Base-by-base conservation (phyloP, 2,329 filamentous ascomycete genomes). In the Elsinoe fawcettii region DNA sequence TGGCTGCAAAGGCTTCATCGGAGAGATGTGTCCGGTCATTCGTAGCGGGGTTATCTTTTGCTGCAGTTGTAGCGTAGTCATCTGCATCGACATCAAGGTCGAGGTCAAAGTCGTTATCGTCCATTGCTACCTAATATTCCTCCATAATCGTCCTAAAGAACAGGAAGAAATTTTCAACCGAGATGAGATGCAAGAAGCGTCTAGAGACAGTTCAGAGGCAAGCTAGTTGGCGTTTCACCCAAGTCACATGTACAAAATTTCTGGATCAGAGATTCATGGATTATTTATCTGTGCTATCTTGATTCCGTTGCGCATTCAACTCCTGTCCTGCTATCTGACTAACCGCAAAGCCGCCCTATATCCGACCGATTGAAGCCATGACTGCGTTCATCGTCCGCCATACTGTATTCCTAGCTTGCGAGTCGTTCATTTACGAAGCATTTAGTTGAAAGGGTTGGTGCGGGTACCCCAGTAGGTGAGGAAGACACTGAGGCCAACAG, bases 391-490 rank as follows among this genome's bases (percentile, higher is more conserved):
- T 43, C 30, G 16, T 49, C 44, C 37, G 44, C 56, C 46, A 36
- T 51, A 18, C 47, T 58, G 41, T 49, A 25, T 37, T 51, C 22
- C 44, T 30, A 41, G 32, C 56, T 47, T 41, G 34, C 37, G 32
- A 27, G 37, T 18, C 23, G 22, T 25, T 55, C 44, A 23, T 27
- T 20, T 16, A 39, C 30, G 30, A 66, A 57, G 69, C 37, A 39
- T 65, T 80, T 87, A 91, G 70, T 90, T 84, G 74, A 96, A 95
- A 60, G 90, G 90, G 79, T 90, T 92, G 76, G 90, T 93, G 71
- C 88, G 86, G 69, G 92, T 96, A 69, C 92, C 92, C 92, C 92
- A 97, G 87, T 89, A 97, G 71, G 90, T 96, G 67, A 97, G 80
- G 82, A 97, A 90, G 68, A 96, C 72, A 62, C 87, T 90, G 59